Percentiles rank a stretch among this genome's conserved stretches.
Evolutionary conservation across 768 basidiomycete species (phyloP).

Genomic region (Pleurotus eryngii): DNA sequence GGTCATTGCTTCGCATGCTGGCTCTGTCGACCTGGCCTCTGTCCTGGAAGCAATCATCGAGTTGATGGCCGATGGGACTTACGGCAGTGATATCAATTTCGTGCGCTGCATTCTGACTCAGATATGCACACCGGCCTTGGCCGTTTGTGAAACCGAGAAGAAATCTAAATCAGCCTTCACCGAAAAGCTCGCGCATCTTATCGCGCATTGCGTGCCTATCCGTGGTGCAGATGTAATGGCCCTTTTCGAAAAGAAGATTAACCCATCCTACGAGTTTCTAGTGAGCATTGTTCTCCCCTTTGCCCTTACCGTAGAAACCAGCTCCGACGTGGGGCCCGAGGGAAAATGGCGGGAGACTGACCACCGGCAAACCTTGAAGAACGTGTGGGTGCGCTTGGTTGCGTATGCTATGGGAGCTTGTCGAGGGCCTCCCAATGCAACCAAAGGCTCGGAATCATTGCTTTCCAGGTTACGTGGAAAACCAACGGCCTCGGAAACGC

Average conservation of each 20-base stretch:
- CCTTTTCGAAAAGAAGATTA: constrained; percentile 48
- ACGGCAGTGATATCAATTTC: constrained; percentile 52
- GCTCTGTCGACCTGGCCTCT: constrained; percentile 53
- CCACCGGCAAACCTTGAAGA: constrained; percentile 42
- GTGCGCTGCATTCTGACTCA: constrained; percentile 41
- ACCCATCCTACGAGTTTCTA: constrained; percentile 59
- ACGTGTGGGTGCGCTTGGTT: constrained; percentile 62
- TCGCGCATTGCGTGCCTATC: constrained; percentile 45
- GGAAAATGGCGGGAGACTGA: constrained; percentile 39
- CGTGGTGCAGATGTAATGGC: constrained; percentile 49
- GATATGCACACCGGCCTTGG: constrained; percentile 43
- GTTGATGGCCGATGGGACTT: constrained; percentile 41
- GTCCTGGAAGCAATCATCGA: constrained; percentile 49
- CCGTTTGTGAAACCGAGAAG: constrained; percentile 44
- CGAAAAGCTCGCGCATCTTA: constrained; percentile 33
- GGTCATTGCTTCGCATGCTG: constrained; percentile 47
- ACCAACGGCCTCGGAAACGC: constrained; percentile 16
- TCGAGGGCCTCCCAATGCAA: constrained; percentile 16
- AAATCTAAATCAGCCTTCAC: constrained; percentile 38
- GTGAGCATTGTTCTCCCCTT: constrained; percentile 64
- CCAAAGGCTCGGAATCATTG: constrained; percentile 43
- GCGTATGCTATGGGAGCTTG: constrained; percentile 56
- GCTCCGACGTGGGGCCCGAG: constrained; percentile 38
- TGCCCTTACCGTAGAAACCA: constrained; percentile 48
- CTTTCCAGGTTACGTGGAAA: neutral